Evolutionary conservation across 2,329 filamentous ascomycete genomes (phyloP), one percentile per base, ranked within the genome.

Genomic region (Exophiala spinifera): DNA sequence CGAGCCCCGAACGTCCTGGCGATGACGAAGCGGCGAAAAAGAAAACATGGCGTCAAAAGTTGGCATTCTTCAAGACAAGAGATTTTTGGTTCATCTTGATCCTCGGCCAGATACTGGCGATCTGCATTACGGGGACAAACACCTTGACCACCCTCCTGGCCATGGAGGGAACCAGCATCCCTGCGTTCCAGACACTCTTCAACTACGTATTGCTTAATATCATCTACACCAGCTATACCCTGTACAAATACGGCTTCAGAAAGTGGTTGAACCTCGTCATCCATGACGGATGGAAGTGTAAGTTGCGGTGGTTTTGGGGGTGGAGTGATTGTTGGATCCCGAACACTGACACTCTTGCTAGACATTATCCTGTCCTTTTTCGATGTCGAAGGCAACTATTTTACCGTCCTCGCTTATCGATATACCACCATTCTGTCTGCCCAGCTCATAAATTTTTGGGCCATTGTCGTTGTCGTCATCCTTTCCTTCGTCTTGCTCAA

Each of bases 361-460:
- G 75, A 95, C 75, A 81, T 95, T 65, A 89, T 96, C 71, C 83
- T 99, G 57, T 85, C 88, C 49, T 96, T 97, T 72, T 81, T 94
- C 64, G 94, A 99, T 68, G 92, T 97, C 46, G 83, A 96, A 74
- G 94, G 94, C 58, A 99, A 99, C 75, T 99, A 96, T 78, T 97
- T 97, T 70, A 91, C 91, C 66, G 92, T 99, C 47, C 80, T 96
- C 46, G 94, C 92, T 4, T 99, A 97, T 76, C 82, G 87, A 56
- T 85, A 95, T 77, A 96, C 92, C 51, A 96, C 91, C 66, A 87
- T 96, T 64, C 80, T 97, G 46, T 94, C 88, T 17, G 91, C 91
- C 14, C 91, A 97, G 78, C 81, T 99, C 49, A 90, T 99, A 75
- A 96, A 96, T 79, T 97, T 97, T 76, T 97, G 92, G 92, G 89